Evolutionary conservation across 805 yeast species (phyloP).

Genomic region (Lachancea sp.): DNA sequence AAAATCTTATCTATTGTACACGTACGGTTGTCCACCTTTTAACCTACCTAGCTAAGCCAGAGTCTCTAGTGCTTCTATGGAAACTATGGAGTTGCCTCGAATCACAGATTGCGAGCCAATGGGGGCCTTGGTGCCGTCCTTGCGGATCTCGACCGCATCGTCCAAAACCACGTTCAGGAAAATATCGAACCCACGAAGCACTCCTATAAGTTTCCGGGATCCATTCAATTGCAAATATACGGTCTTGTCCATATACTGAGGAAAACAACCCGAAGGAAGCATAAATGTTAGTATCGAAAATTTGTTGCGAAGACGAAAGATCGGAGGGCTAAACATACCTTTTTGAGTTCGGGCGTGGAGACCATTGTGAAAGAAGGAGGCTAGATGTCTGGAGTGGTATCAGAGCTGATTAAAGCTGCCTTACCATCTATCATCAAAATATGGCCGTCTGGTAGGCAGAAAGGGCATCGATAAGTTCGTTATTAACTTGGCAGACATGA

Average conservation of each 20-base stretch:
- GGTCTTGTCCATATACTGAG: slow-evolving; percentile 69
- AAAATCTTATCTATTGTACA: slow-evolving; percentile 13
- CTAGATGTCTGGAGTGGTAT: too few relatives aligned
- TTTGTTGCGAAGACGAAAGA: neutral
- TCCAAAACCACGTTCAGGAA: slow-evolving; percentile 67
- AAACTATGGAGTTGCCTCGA: slow-evolving; percentile 72
- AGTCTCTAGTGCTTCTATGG: slow-evolving; percentile 48
- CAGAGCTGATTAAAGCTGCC: too few relatives aligned
- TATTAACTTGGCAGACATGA: too few relatives aligned
- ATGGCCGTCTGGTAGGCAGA: too few relatives aligned
- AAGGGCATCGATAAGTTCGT: too few relatives aligned
- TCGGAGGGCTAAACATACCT: slow-evolving; percentile 7
- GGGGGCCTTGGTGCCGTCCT: slow-evolving; percentile 43
- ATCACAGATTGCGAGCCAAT: slow-evolving; percentile 63
- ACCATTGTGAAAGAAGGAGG: slow-evolving; percentile 8
- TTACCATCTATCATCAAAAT: too few relatives aligned
- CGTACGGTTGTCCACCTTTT: neutral
- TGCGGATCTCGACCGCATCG: slow-evolving; percentile 58
- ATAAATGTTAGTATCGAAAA: slow-evolving; percentile 1
- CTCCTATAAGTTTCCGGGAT: slow-evolving; percentile 70
- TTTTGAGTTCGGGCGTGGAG: slow-evolving; percentile 12
- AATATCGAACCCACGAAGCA: slow-evolving; percentile 78
- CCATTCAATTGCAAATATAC: slow-evolving; percentile 74
- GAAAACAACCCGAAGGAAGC: too few relatives aligned
- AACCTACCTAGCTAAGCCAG: slow-evolving; percentile 1